Base-by-base conservation (phyloP, 169 alveolate genomes). In the Toxoplasma gondii region DNA sequence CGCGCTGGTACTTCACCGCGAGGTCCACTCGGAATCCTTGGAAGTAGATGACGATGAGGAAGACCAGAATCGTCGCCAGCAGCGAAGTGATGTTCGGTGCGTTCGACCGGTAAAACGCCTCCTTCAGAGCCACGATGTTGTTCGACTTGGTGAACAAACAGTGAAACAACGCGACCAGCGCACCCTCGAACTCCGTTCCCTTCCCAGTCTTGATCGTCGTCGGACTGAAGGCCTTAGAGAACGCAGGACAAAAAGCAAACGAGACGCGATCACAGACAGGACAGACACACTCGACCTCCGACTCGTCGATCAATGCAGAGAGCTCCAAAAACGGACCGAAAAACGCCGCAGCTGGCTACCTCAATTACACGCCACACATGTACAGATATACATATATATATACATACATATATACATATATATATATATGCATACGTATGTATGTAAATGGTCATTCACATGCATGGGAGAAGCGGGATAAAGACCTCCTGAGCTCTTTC, bases 151-250 rank as follows among this genome's bases (percentile, higher is more conserved):
- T 98, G 69, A 99, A 97, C 90, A 99, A 97, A 94, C 99, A 98
- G 97, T 99, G 99, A 98, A 99, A 98, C 41, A 99, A 98, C 31
- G 99, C 99, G 53, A 99, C 98, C 82, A 99, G 97, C 0, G 99
- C 99, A 12, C 99, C 99, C 97, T 99, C 99, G 95, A 99, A 99
- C 97, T 99, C 99, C 45, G 99, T 98, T 24, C 99, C 97, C 49
- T 74, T 91, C 10, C 95, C 99, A n/a, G 99, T 99, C 96, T 99
- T 98, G 81, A 99, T 98, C 43, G 99, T 99, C 67, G 99, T 99
- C 67, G 99, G 99, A 44, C 99, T 98, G 97, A 99, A 99, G 7
- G 99, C 99, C 96, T 94, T n/a, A 34, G 27, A 31, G 31, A 39
- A n/a, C 16, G 22, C 31, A 58, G 49, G 39, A 53, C 43, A 36